phyloP scores from a whole-genome alignment of 176 grass and related monocot species.

The Raddia guianensis region DNA sequence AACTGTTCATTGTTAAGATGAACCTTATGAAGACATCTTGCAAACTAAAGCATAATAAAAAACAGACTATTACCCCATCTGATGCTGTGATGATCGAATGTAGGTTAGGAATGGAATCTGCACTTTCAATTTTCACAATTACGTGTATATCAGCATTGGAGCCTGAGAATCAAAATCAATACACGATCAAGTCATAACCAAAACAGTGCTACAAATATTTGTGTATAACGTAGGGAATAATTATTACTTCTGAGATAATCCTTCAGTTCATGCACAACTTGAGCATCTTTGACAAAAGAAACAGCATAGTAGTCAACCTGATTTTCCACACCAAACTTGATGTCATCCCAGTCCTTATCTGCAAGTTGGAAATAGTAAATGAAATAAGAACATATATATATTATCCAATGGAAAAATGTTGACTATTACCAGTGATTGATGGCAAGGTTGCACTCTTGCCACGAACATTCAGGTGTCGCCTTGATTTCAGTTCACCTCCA shows the following conservation, averaged over 20 bases:
- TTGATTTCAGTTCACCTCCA: constrained; percentile 96
- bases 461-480: constrained; percentile 92
- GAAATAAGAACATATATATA: constrained; percentile 15
- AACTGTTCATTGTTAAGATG: constrained; percentile 4
- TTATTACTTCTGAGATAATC: constrained; percentile 89
- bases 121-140: constrained; percentile 99
- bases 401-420: constrained; percentile 15
- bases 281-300: constrained; percentile 98
- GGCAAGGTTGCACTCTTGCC: constrained; percentile 99
- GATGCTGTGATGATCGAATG: constrained; percentile 97
- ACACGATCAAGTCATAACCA: constrained; percentile 20
- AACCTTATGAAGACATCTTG: constrained; percentile 20
- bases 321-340: constrained; percentile 98
- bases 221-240: constrained; percentile 22
- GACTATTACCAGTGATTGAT: constrained; percentile 85
- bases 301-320: constrained; percentile 99
- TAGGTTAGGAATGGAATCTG: constrained; percentile 95
- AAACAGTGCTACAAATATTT: constrained; percentile 3
- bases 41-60: constrained; percentile 19
- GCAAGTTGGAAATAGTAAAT: constrained; percentile 45
- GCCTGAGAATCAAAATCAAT: constrained; percentile 56
- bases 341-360: constrained; percentile 99
- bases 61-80: constrained; percentile 76
- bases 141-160: constrained; percentile 89
- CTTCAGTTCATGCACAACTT: constrained; percentile 97